Percentiles rank a stretch among this genome's conserved stretches.
Evolutionary conservation across 371 early-diverging fungal genomes (phyloP).

Genomic region (Mucor racemosus): DNA sequence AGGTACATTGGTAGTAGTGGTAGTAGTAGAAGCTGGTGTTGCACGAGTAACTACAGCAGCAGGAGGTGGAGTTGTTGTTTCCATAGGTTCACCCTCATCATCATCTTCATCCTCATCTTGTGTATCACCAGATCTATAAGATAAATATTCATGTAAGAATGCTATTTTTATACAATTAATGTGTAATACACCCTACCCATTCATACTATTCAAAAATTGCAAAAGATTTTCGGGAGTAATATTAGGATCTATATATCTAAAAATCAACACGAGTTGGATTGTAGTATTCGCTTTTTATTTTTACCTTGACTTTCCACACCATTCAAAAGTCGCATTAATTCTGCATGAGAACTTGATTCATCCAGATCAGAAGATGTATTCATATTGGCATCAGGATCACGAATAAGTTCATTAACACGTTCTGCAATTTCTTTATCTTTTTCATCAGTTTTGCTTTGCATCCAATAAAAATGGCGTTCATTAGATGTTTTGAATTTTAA

Average conservation of each 20-base stretch:
- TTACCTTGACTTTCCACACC: constrained; percentile 29
- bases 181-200: constrained; percentile 28
- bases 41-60: background rate
- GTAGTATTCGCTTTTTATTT: background rate
- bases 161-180: background rate
- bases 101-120: constrained; percentile 19
- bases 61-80: constrained; percentile 2
- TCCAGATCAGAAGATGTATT: constrained; percentile 17
- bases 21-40: background rate
- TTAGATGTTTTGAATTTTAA: constrained; percentile 75
- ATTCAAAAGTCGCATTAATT: constrained; percentile 31
- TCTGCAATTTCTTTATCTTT: constrained; percentile 59
- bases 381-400: constrained; percentile 40
- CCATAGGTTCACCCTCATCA: constrained; percentile 3
- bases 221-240: constrained; percentile 54
- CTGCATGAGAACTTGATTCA: constrained; percentile 28
- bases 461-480: constrained; percentile 81
- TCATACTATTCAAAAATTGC: constrained; percentile 52
- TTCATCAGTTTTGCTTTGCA: constrained; percentile 69
- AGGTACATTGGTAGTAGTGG: background rate
- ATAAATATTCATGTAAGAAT: background rate
- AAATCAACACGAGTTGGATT: background rate
- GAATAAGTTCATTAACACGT: constrained; percentile 63
- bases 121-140: constrained; percentile 12
- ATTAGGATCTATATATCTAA: constrained; percentile 24